Percentiles rank a stretch among this genome's conserved stretches.
Conservation (phyloP, 495 filamentous ascomycete genomes). For the Choiromyces venosus region DNA sequence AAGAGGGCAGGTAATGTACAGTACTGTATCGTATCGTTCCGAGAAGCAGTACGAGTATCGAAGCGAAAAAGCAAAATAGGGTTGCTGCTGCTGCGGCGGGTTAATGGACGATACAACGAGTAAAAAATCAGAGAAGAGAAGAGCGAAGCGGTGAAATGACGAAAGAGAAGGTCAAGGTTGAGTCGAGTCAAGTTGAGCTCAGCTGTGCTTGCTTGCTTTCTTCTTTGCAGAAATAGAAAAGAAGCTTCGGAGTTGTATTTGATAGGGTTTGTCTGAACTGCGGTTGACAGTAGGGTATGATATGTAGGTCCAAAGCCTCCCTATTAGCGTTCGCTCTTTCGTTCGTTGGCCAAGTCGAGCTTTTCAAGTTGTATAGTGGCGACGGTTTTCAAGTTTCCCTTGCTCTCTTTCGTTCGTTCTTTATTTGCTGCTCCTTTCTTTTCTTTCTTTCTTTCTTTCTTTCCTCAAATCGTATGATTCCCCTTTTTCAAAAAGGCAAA, state of each 20-base stretch:
- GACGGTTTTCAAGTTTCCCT: background rate
- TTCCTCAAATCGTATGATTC: background rate
- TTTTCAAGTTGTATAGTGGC: too few species aligned
- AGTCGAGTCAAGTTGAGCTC: too few species aligned
- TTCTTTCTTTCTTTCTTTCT: too few species aligned
- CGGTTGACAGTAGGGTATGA: background rate
- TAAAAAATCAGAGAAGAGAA: background rate
- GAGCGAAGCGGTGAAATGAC: background rate
- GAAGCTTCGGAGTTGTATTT: background rate
- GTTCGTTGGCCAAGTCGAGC: background rate
- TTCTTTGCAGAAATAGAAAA: background rate
- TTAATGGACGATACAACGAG: background rate
- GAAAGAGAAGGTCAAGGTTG: background rate
- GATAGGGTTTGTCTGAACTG: background rate
- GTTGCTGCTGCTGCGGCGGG: background rate
- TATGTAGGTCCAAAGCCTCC: background rate
- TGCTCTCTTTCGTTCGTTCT: too few species aligned
- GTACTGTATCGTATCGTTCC: background rate
- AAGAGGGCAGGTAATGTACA: background rate
- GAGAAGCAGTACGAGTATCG: too few species aligned
- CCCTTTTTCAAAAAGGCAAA: constrained; percentile 1
- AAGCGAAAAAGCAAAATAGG: background rate
- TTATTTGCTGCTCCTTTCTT: too few species aligned
- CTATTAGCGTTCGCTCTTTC: too few species aligned
- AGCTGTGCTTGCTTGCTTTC: background rate